Percentiles rank a stretch among this genome's conserved stretches.
phyloP scores from a whole-genome alignment of 2,329 filamentous ascomycete species.

The Clonostachys sp. region DNA sequence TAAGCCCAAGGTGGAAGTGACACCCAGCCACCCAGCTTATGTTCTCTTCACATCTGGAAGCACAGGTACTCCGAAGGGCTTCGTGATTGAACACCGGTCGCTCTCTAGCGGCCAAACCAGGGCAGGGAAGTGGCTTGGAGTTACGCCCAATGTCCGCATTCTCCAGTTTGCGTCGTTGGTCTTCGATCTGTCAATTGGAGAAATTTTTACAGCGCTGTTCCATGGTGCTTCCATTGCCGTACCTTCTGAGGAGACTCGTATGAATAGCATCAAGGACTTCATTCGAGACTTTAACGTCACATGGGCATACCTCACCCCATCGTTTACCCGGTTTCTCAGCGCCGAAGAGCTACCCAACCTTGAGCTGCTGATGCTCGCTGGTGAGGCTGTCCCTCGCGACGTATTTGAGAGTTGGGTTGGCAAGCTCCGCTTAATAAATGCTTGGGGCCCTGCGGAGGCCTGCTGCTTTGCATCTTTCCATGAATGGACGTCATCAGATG shows the following conservation, averaged over 20 bases:
- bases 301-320: constrained; percentile 7
- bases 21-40: constrained; percentile 10
- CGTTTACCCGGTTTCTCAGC: constrained; percentile 7
- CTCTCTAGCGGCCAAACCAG: constrained; percentile 47
- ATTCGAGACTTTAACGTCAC: neutral
- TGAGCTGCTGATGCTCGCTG: constrained; percentile 5
- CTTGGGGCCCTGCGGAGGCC: constrained; percentile 10
- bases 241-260: constrained; percentile 5
- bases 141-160: neutral
- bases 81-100: constrained; percentile 36
- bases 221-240: constrained; percentile 11
- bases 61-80: constrained; percentile 19
- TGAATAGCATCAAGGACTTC: neutral
- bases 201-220: constrained; percentile 11
- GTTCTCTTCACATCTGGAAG: constrained; percentile 19
- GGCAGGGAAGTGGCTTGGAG: constrained; percentile 7
- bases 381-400: constrained; percentile 5
- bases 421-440: constrained; percentile 8
- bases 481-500: neutral
- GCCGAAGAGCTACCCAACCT: constrained; percentile 6
- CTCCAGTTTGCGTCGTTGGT: constrained; percentile 42
- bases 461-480: constrained; percentile 4
- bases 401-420: constrained; percentile 6
- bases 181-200: constrained; percentile 39
- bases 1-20: neutral